Base-by-base conservation (phyloP, 139 green algal species). In the Closterium sp. region DNA sequence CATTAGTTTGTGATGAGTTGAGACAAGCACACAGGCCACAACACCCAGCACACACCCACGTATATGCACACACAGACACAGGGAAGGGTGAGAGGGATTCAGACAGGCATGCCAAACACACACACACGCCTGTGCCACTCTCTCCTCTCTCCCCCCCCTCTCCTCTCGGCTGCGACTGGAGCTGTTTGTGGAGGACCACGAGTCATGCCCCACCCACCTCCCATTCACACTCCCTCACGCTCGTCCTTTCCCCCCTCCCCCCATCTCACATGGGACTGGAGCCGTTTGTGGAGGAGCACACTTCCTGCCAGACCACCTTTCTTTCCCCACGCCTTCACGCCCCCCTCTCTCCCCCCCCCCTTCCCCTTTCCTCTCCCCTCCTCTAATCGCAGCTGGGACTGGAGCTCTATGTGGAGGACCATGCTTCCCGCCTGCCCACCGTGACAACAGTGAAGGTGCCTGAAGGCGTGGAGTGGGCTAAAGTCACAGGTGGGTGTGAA, bases 371-470 rank as follows among this genome's bases (percentile, higher is more conserved):
- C 69, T 86, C 83, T 86, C 83, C 30, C n/a, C 28, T 76, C 16
- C 55, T 28, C 55, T 19, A 10, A 16, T 76, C 55, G 23, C 64
- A 93, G 85, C 16, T 93, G 81, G 92, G 92, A 21, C 86, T 95
- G 36, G 93, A 95, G 88, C 88, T 95, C 21, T 95, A 95, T 69
- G 92, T 95, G n/a, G 34, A 88, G 34, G 33, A 94, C n/a, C 34
- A 33, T 3, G 88, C 33, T 31, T 90, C 84, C 30, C 66, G 92
- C 33, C 87, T 95, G 92, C 92, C 92, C 19, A 95, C 92, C 3
- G 92, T 95, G 81, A 95, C 92, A 28, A 95, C 92, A n/a, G 88
- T 95, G 33, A 94, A 93, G 83, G 92, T 94, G 23, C 92, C 92
- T 34, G 81, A 89, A 89, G 92, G 92, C 8, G 91, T 95, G n/a